A percentile compares a stretch with the other conserved stretches of the same genome.
Evolutionary conservation across 1,284 basidiomycete genomes (phyloP).

Genomic region (Ganoderma leucocontextum): DNA sequence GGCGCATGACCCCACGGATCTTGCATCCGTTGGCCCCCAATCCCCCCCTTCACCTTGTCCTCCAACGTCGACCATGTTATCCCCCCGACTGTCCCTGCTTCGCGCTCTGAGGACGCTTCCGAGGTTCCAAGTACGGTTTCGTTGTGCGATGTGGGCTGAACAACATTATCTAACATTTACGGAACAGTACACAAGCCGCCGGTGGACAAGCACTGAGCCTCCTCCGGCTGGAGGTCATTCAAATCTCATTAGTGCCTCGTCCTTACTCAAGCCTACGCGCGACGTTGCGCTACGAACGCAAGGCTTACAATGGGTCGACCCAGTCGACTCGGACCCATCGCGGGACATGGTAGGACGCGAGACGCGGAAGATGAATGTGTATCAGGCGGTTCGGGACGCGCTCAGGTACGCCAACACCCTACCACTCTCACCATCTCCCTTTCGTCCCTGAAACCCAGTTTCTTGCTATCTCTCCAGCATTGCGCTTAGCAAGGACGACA

Average conservation of each 20-base stretch:
- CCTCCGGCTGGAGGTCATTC: constrained; percentile 80
- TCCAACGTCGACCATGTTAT: constrained; percentile 38
- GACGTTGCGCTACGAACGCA: constrained; percentile 77
- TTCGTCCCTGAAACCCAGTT: constrained; percentile 9
- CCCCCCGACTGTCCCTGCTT: constrained; percentile 25
- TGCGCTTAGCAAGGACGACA: constrained; percentile 86
- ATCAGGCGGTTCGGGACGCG: constrained; percentile 90
- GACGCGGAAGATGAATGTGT: constrained; percentile 91
- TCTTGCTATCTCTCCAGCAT: constrained; percentile 57
- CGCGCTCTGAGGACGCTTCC: constrained; percentile 30
- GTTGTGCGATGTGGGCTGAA: constrained; percentile 3
- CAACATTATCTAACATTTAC: constrained; percentile 5
- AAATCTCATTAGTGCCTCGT: constrained; percentile 72
- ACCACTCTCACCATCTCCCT: constrained; percentile 15
- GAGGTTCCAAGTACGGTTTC: constrained; percentile 27
- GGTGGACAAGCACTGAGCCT: constrained; percentile 65
- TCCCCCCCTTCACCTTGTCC: constrained; percentile 20
- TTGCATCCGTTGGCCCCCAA: constrained; percentile 21
- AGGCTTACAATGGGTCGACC: constrained; percentile 75
- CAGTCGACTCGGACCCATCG: constrained; percentile 53
- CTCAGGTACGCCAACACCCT: constrained; percentile 63
- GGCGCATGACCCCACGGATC: constrained; percentile 34
- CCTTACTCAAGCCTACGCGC: constrained; percentile 66
- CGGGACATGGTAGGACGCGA: constrained; percentile 75
- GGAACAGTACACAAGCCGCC: constrained; percentile 38